These are phyloP conservation scores for Aspergillus haitiensis DNA, from an alignment of 495 filamentous ascomycete species.

Conservation along the genomic window DNA sequence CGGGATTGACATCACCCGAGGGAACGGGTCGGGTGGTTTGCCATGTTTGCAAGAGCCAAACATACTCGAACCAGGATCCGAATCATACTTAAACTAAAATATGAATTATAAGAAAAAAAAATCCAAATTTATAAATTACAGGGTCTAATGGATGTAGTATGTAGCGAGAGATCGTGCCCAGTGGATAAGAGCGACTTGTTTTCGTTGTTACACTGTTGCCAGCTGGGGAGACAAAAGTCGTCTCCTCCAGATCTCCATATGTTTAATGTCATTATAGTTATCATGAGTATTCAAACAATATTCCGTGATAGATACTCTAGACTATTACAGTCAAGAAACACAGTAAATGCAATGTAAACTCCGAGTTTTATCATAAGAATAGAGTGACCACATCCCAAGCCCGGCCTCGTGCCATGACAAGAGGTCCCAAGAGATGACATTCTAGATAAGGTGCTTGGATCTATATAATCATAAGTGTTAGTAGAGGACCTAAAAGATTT, in stretches of 20 bases:
- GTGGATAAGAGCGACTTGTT: too few species aligned
- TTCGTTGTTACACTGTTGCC: too few species aligned
- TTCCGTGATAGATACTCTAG: constrained; percentile 28
- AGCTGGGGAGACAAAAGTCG: neutral
- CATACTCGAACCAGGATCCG: constrained; percentile 10
- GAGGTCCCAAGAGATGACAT: constrained; percentile 10
- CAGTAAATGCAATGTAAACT: constrained; percentile 34
- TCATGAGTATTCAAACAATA: constrained; percentile 45
- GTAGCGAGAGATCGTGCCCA: too few species aligned
- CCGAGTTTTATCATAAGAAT: constrained; percentile 30
- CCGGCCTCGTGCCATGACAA: constrained; percentile 15
- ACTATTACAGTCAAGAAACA: constrained; percentile 30
- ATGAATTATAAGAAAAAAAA: constrained; percentile 5
- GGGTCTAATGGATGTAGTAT: too few species aligned
- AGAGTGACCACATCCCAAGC: constrained; percentile 21
- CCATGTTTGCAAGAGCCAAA: constrained; percentile 37
- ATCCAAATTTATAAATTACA: neutral
- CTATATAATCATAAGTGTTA: constrained; percentile 28
- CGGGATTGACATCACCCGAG: constrained; percentile 47
- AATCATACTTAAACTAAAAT: constrained; percentile 1
- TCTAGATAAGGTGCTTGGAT: constrained; percentile 85
- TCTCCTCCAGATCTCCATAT: constrained; percentile 13
- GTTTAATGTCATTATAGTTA: constrained; percentile 42
- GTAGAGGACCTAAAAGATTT: neutral
- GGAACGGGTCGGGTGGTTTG: constrained; percentile 37